Conservation (phyloP, 306 rosid species). For the Inga laurina region DNA sequence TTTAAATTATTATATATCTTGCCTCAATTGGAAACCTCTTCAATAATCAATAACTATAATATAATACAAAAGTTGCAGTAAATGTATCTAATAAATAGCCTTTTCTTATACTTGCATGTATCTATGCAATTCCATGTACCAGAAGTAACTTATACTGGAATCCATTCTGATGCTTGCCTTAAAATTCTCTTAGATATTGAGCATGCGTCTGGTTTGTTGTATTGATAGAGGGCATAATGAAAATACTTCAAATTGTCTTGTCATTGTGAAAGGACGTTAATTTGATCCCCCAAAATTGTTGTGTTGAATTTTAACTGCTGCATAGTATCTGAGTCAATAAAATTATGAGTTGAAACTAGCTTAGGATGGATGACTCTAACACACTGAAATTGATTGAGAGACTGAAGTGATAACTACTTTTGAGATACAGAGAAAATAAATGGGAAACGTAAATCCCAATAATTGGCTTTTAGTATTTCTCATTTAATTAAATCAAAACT, state of each 20-base stretch:
- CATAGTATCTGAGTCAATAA: too few relatives aligned
- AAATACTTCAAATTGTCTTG: too few relatives aligned
- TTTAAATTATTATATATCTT: too few relatives aligned
- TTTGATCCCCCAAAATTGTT: too few relatives aligned
- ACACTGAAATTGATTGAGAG: too few relatives aligned
- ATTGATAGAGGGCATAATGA: constrained; percentile 6
- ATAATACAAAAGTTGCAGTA: neutral
- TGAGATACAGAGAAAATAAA: too few relatives aligned
- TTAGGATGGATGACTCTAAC: too few relatives aligned
- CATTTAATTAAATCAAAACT: constrained; percentile 6
- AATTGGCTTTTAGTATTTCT: neutral
- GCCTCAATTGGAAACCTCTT: too few relatives aligned
- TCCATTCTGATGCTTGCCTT: neutral
- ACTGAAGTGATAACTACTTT: too few relatives aligned
- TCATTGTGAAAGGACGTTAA: too few relatives aligned
- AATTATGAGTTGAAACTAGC: too few relatives aligned
- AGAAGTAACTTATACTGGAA: neutral
- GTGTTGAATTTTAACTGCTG: too few relatives aligned
- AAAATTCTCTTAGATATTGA: constrained; percentile 3
- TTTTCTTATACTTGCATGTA: neutral
- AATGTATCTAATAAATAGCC: neutral
- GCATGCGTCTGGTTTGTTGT: constrained; percentile 12
- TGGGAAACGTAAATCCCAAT: neutral
- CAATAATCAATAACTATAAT: neutral
- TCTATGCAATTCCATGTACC: constrained; percentile 16